A percentile compares a stretch with the other conserved stretches of the same genome.
phyloP scores from a whole-genome alignment of 495 filamentous ascomycete species.

The Articulospora tetracladia region DNA sequence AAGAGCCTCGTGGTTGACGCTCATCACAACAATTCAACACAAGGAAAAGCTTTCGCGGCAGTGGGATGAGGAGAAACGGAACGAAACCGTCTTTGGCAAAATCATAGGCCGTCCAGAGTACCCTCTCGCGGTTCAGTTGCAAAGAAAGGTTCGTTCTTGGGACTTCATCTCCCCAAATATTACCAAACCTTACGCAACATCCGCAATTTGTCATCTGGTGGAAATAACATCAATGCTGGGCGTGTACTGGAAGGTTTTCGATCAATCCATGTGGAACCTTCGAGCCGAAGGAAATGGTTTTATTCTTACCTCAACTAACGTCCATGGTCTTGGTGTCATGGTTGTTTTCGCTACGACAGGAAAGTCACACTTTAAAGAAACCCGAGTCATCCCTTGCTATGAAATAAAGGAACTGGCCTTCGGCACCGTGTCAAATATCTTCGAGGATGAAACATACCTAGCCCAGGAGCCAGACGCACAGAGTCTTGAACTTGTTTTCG shows the following conservation, averaged over 20 bases:
- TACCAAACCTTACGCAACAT: conserved; percentile 46
- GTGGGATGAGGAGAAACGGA: conserved; percentile 33
- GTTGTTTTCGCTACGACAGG: conserved; percentile 42
- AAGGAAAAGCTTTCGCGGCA: conserved; percentile 38
- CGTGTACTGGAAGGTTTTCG: conserved; percentile 47
- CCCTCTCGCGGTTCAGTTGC: conserved; percentile 39
- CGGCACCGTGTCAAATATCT: conserved; percentile 43
- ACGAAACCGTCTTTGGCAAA: conserved; percentile 14
- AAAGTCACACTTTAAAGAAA: conserved; percentile 37
- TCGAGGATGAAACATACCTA: conserved; percentile 25
- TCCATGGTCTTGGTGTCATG: conserved; percentile 40
- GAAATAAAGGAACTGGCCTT: conserved; percentile 44
- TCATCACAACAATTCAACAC: conserved; percentile 38
- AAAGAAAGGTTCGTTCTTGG: conserved; percentile 44
- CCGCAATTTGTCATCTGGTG: conserved; percentile 44
- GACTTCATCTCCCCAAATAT: conserved; percentile 43
- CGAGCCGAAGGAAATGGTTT: conserved; percentile 49
- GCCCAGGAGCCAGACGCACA: conserved; percentile 24
- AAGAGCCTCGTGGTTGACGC: conserved; percentile 40
- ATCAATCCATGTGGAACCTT: conserved; percentile 37
- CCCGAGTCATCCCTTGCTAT: conserved; percentile 40
- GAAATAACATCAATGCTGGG: conserved; percentile 48
- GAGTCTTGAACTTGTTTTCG: conserved; percentile 34
- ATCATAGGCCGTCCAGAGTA: conserved; percentile 22
- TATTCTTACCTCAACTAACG: conserved; percentile 38